A percentile compares a stretch with the other conserved stretches of the same genome.
Evolutionary conservation across 768 basidiomycete genomes (phyloP).

Genomic region (Pleurotus giganteus): DNA sequence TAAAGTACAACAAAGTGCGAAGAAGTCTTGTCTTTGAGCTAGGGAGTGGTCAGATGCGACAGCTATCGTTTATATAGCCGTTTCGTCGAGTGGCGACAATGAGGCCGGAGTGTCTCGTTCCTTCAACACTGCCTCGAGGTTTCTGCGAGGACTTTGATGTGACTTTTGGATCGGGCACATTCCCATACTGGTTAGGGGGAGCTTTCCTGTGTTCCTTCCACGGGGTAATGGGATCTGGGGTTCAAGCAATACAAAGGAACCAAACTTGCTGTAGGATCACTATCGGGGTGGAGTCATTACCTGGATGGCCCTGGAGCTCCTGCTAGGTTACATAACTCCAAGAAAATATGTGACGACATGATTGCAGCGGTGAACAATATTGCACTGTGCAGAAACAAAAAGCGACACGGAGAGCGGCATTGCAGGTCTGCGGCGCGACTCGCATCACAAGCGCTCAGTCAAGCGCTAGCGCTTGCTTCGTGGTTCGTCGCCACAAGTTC

Average conservation of each 20-base stretch:
- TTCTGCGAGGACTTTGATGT: slow-evolving; percentile 16
- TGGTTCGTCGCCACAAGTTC: too few relatives aligned
- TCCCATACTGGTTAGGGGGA: slow-evolving; percentile 5
- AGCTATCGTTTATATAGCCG: slow-evolving; percentile 8
- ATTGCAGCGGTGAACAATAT: too few relatives aligned
- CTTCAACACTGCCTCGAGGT: slow-evolving; percentile 15
- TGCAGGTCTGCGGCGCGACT: too few relatives aligned
- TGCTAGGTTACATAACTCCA: too few relatives aligned
- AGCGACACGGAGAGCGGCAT: too few relatives aligned
- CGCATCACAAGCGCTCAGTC: too few relatives aligned
- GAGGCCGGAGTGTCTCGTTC: slow-evolving; percentile 11
- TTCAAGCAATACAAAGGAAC: slow-evolving; percentile 6
- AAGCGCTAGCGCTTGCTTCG: too few relatives aligned
- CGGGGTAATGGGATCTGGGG: slow-evolving; percentile 3
- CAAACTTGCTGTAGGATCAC: not conserved
- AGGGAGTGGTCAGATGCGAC: not conserved
- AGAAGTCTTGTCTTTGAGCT: not conserved
- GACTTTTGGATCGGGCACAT: slow-evolving; percentile 6
- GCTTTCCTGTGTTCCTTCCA: slow-evolving; percentile 4
- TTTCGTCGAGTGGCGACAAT: slow-evolving; percentile 11
- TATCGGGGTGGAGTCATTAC: too few relatives aligned
- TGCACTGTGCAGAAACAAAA: too few relatives aligned
- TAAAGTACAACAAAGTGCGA: not conserved
- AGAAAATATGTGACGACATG: too few relatives aligned
- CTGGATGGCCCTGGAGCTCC: too few relatives aligned